These are phyloP conservation scores for Lentinula sp. DNA, from an alignment of 768 basidiomycete species.

Conservation along the genomic window DNA sequence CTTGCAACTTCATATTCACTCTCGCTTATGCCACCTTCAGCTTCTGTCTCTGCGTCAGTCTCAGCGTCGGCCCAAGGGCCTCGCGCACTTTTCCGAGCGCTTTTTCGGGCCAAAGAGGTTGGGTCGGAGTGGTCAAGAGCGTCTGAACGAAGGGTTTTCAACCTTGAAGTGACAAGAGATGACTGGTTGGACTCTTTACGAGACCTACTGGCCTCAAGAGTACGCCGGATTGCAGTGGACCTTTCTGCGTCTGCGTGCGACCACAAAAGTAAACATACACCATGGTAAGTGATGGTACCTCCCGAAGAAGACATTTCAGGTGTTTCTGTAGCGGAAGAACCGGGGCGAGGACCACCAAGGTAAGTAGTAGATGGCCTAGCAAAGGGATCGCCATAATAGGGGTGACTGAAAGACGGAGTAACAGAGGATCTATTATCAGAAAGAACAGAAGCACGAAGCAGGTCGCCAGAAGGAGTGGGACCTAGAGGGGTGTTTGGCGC, in stretches of 20 bases:
- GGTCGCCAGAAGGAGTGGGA: slow-evolving; percentile 64
- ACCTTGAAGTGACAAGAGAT: slow-evolving; percentile 58
- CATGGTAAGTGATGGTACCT: slow-evolving; percentile 70
- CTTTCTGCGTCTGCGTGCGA: slow-evolving; percentile 90
- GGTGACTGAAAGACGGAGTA: slow-evolving; percentile 67
- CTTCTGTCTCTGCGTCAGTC: slow-evolving; percentile 73
- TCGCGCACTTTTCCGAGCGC: slow-evolving; percentile 50
- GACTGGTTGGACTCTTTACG: slow-evolving; percentile 74
- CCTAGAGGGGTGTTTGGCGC: slow-evolving; percentile 72
- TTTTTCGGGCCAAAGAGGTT: slow-evolving; percentile 48
- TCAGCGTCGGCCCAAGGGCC: slow-evolving; percentile 72
- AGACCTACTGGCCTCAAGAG: slow-evolving; percentile 70
- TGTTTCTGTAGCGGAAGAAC: slow-evolving; percentile 17
- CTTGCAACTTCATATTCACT: slow-evolving; percentile 84
- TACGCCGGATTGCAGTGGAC: slow-evolving; percentile 76
- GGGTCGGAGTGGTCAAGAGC: slow-evolving; percentile 47
- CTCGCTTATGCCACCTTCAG: slow-evolving; percentile 72
- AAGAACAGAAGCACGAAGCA: slow-evolving; percentile 71
- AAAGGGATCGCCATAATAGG: slow-evolving; percentile 74
- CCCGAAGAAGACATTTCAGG: slow-evolving; percentile 22
- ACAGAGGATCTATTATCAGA: slow-evolving; percentile 60
- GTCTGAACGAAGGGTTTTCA: slow-evolving; percentile 60
- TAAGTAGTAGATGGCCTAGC: slow-evolving; percentile 75
- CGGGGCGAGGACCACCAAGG: slow-evolving; percentile 44
- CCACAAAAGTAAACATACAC: slow-evolving; percentile 93